Evolutionary conservation across 2,329 filamentous ascomycete species (phyloP), one percentile per base, ranked within the genome.

Genomic region (Nakataea oryzae): DNA sequence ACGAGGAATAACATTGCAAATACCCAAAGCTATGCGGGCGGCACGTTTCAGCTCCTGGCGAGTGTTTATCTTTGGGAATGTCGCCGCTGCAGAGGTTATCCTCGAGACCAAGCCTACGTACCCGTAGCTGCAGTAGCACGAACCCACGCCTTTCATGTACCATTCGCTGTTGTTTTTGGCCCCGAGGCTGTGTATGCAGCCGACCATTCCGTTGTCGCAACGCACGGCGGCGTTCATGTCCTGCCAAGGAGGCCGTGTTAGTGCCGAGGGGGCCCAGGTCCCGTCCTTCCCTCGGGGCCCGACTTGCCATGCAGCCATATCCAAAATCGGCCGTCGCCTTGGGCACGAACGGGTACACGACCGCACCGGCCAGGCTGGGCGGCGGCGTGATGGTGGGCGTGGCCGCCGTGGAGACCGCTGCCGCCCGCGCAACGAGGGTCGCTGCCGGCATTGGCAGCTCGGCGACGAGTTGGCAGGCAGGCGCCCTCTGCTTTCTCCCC

Each of bases 61-160:
- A 7, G 34, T 17, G 5, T 17, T 21, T 32, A 5, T 21, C 11
- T 4, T 21, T 21, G 30, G 34, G 12, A 41, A 14, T 14, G 34
- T 41, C 17, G 34, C 21, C 34, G 14, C 34, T 6, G 9, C 14
- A 7, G 17, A 11, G 17, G 13, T 13, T 2, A 13, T 4, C 34
- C 3, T 8, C 34, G 14, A 3, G 17, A 41, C 13, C n/a, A n/a
- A n/a, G n/a, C n/a, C 8, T 5, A 21, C 14, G 17, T 17, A 47
- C 34, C 69, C 69, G 50, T 68, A 66, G 50, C 41, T 64, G 65
- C 69, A 71, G 61, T 66, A 64, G 61, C 69, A 70, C 12, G 65
- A 61, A 1, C 62, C 63, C 28, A 60, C 55, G 26, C 54, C 60
- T 2, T 7, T 21, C 13, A 47, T 7, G 24, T 61, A 57, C 24